phyloP scores from a whole-genome alignment of 2,329 filamentous ascomycete species.

The Aspergillus hortae region DNA sequence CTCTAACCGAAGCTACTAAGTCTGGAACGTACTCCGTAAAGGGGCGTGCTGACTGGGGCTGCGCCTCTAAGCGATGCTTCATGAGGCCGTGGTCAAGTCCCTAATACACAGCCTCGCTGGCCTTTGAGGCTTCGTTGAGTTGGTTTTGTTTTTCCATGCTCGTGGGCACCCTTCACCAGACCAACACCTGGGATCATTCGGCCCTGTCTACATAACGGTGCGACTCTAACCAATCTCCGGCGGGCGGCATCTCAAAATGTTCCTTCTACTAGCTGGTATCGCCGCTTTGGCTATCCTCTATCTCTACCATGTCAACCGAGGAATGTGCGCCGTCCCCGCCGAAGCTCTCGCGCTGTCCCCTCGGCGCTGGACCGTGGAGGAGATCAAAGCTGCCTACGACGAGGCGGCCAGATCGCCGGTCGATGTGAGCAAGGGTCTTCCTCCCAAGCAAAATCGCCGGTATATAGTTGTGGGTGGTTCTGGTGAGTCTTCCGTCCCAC shows the following conservation, averaged over 20 bases:
- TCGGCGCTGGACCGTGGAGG: slow-evolving; percentile 32
- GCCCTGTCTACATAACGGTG: no score
- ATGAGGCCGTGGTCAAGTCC: not conserved
- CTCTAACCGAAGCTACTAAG: slow-evolving; percentile 13
- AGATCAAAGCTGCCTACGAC: slow-evolving; percentile 30
- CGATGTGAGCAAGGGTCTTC: slow-evolving; percentile 32
- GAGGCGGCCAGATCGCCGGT: slow-evolving; percentile 24
- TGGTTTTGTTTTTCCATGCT: no score
- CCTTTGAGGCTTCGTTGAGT: not conserved
- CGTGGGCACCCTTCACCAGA: no score
- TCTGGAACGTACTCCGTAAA: slow-evolving; percentile 1
- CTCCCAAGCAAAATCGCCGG: slow-evolving; percentile 34
- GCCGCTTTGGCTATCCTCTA: slow-evolving; percentile 18
- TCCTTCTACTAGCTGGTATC: slow-evolving; percentile 12
- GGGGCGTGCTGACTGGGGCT: not conserved
- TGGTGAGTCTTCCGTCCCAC: slow-evolving; percentile 21
- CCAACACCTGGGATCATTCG: no score
- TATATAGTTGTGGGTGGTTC: slow-evolving; percentile 40
- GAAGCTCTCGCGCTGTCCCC: slow-evolving; percentile 25
- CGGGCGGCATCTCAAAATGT: slow-evolving; percentile 6
- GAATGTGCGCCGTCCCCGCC: slow-evolving; percentile 23
- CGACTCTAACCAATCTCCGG: no score
- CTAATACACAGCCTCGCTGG: not conserved
- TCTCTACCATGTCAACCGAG: slow-evolving; percentile 28
- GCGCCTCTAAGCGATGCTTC: not conserved